Evolutionary conservation across 257 asterid genomes (phyloP).

Genomic region (Solanum tacnaense): DNA sequence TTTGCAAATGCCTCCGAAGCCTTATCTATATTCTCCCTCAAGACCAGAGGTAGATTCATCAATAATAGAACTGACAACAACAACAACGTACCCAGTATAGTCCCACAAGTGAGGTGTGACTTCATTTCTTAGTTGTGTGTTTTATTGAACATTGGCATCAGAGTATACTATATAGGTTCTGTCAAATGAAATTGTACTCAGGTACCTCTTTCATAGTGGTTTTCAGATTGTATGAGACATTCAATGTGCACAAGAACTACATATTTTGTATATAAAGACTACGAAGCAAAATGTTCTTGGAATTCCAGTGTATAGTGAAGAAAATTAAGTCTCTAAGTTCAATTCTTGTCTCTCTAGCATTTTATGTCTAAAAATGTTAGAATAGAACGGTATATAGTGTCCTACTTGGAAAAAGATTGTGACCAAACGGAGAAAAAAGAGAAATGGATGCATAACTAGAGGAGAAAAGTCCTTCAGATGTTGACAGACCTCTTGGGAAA

Average conservation of each 20-base stretch:
- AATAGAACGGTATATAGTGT: not conserved
- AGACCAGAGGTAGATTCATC: not conserved
- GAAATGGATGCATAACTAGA: too few relatives aligned
- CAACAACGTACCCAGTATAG: not conserved
- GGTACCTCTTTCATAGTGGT: not conserved
- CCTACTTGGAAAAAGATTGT: not conserved
- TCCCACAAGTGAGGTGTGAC: not conserved
- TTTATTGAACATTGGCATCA: not conserved
- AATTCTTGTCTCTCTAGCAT: not conserved
- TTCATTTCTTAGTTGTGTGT: not conserved
- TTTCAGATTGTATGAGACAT: not conserved
- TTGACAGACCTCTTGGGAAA: too few relatives aligned
- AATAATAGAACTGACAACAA: not conserved
- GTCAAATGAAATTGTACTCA: not conserved
- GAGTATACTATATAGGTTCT: not conserved
- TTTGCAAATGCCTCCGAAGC: constrained; percentile 25
- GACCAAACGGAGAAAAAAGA: too few relatives aligned
- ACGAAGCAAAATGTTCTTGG: too few relatives aligned
- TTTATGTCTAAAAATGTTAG: not conserved
- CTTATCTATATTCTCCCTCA: constrained; percentile 11
- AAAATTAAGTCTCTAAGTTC: not conserved
- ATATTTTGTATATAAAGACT: not conserved
- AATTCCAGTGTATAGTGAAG: too few relatives aligned
- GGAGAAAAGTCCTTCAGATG: too few relatives aligned
- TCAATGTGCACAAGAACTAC: not conserved